These are phyloP conservation scores for Salix brachista DNA, from an alignment of 345 rosid genomes.

Conservation along the genomic window DNA sequence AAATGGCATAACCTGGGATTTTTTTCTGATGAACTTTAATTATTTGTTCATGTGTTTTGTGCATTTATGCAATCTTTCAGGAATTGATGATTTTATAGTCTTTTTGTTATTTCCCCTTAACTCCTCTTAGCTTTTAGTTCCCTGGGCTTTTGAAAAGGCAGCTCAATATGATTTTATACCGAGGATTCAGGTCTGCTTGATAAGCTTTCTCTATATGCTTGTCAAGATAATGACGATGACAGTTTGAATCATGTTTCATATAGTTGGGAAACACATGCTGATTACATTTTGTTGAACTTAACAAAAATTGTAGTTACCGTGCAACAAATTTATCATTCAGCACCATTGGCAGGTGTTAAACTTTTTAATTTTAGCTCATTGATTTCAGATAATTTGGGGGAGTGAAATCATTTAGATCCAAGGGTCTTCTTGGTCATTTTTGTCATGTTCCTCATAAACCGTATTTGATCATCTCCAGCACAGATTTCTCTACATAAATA, in stretches of 20 bases:
- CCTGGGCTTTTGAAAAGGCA: neutral
- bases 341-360: neutral
- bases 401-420: neutral
- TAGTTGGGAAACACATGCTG: neutral
- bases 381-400: neutral
- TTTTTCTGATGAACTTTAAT: neutral
- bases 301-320: neutral
- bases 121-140: neutral
- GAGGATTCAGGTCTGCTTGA: neutral
- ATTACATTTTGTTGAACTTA: neutral
- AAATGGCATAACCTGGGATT: neutral
- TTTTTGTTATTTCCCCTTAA: neutral
- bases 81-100: neutral
- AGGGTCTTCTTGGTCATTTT: neutral
- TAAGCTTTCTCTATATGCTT: neutral
- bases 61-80: neutral
- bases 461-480: neutral
- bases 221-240: neutral
- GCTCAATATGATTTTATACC: neutral
- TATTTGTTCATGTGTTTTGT: too few relatives aligned
- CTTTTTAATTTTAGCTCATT: neutral
- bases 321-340: neutral
- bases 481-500: neutral
- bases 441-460: neutral
- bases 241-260: neutral